A percentile compares a stretch with the other conserved stretches of the same genome.
Evolutionary conservation across 2,329 filamentous ascomycete species (phyloP).

Genomic region (Aureobasidium sp.): DNA sequence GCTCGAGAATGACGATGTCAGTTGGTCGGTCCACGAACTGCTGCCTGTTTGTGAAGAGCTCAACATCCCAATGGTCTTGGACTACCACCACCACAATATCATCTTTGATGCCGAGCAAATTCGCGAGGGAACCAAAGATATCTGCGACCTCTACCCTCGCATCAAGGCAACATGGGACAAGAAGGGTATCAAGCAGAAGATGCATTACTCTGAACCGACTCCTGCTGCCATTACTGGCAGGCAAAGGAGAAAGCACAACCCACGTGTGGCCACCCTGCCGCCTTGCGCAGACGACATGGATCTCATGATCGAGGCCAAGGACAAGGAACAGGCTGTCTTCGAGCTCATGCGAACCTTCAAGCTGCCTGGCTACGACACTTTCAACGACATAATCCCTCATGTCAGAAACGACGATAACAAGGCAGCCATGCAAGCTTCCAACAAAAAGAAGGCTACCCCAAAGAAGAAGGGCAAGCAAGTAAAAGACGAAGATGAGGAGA

Average conservation of each 20-base stretch:
- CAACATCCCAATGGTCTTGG: constrained; percentile 86
- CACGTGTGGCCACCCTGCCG: constrained; percentile 69
- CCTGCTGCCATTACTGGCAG: constrained; percentile 66
- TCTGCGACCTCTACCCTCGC: constrained; percentile 63
- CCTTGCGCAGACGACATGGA: constrained; percentile 80
- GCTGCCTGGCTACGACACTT: constrained; percentile 66
- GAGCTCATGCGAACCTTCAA: constrained; percentile 85
- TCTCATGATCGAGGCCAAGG: constrained; percentile 98
- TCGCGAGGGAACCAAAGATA: constrained; percentile 77
- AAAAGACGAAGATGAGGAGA: constrained; percentile 28
- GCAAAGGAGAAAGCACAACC: constrained; percentile 76
- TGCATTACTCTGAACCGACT: constrained; percentile 87
- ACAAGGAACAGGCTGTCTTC: constrained; percentile 95
- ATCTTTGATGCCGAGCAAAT: constrained; percentile 65
- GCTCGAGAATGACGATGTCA: constrained; percentile 89
- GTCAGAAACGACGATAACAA: constrained; percentile 69
- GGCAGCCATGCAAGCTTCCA: constrained; percentile 28
- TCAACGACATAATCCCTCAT: constrained; percentile 72
- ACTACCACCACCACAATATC: constrained; percentile 95
- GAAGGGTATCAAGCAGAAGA: constrained; percentile 84
- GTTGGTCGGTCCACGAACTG: constrained; percentile 86
- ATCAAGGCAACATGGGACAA: constrained; percentile 77
- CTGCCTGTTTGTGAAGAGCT: constrained; percentile 85
- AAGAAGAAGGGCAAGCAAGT: constrained; percentile 37
- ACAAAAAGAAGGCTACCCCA: constrained; percentile 34